Evolutionary conservation across 1,284 basidiomycete genomes (phyloP).

Genomic region (Violaceomyces palustris): DNA sequence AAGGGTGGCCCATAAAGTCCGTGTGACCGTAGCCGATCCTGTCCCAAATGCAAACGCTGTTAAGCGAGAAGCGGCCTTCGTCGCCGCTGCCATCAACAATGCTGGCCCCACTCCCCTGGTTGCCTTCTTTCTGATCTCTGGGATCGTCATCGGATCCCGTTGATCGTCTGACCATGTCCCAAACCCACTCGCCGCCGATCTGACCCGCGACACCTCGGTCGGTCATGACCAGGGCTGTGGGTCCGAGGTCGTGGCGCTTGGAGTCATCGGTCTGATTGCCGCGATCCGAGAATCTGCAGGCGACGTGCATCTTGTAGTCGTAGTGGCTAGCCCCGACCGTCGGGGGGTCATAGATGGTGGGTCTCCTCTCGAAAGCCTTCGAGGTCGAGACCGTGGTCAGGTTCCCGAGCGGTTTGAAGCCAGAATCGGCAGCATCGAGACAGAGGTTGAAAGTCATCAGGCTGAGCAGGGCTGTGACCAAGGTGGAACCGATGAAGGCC

Average conservation of each 20-base stretch:
- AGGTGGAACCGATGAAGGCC: slow-evolving; percentile 10
- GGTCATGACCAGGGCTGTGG: slow-evolving; percentile 38
- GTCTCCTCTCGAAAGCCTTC: neutral
- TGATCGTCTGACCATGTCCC: slow-evolving; percentile 29
- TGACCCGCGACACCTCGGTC: slow-evolving; percentile 31
- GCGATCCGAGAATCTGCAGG: too few relatives aligned
- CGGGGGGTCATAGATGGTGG: neutral
- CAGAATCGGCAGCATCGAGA: slow-evolving; percentile 30
- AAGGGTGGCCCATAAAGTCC: slow-evolving; percentile 26
- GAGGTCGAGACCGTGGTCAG: slow-evolving; percentile 14
- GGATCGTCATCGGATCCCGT: too few relatives aligned
- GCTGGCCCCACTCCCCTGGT: neutral
- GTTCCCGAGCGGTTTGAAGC: slow-evolving; percentile 25
- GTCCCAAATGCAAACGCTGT: slow-evolving; percentile 34
- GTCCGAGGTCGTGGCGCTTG: slow-evolving; percentile 1
- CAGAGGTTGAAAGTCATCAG: slow-evolving; percentile 23
- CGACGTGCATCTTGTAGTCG: neutral
- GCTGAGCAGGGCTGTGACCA: slow-evolving; percentile 12
- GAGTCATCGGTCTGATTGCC: slow-evolving; percentile 1
- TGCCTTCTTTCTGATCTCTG: neutral
- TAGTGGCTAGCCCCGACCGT: neutral
- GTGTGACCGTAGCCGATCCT: slow-evolving; percentile 32
- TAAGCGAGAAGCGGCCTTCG: slow-evolving; percentile 32
- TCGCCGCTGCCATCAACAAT: slow-evolving; percentile 5
- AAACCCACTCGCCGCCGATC: slow-evolving; percentile 25